These are phyloP conservation scores for Pinus tabuliformis DNA, from an alignment of 75 land plant species.

Conservation along the genomic window DNA sequence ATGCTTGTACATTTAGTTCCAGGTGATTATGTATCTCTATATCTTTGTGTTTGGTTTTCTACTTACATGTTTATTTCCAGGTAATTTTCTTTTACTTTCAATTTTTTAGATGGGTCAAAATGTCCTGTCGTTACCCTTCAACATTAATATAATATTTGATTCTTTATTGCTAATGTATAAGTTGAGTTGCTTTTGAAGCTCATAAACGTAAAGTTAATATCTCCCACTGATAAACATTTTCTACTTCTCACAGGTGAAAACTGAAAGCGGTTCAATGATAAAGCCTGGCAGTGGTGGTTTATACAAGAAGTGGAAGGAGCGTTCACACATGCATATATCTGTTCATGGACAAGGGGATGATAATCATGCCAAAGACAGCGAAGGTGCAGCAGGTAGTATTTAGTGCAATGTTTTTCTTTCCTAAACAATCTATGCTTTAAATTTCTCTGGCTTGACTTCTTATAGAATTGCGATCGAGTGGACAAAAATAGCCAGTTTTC, in stretches of 20 bases:
- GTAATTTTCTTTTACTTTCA: too few species aligned
- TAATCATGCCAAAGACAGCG: conserved; percentile 14
- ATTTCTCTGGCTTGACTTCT: not conserved
- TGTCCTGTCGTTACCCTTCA: too few species aligned
- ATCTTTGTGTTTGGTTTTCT: too few species aligned
- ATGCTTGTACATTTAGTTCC: too few species aligned
- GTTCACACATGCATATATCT: conserved; percentile 61
- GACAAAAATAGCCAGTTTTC: not conserved
- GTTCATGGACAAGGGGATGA: conserved; percentile 32
- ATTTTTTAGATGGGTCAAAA: too few species aligned
- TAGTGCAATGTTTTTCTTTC: not conserved
- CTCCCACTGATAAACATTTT: too few species aligned
- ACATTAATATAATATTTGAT: too few species aligned
- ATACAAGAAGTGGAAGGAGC: conserved; percentile 93
- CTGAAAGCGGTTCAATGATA: conserved; percentile 86
- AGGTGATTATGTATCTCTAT: too few species aligned
- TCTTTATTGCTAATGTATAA: too few species aligned
- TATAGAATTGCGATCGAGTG: not conserved
- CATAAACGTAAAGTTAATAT: too few species aligned
- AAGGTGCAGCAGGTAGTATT: conserved; percentile 13
- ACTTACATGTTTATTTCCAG: too few species aligned
- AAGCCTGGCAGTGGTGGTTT: conserved; percentile 78
- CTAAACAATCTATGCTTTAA: not conserved
- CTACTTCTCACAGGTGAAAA: conserved; percentile 54
- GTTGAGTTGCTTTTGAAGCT: too few species aligned